Evolutionary conservation across 768 basidiomycete genomes (phyloP).

Genomic region (Suillus subalutaceus): DNA sequence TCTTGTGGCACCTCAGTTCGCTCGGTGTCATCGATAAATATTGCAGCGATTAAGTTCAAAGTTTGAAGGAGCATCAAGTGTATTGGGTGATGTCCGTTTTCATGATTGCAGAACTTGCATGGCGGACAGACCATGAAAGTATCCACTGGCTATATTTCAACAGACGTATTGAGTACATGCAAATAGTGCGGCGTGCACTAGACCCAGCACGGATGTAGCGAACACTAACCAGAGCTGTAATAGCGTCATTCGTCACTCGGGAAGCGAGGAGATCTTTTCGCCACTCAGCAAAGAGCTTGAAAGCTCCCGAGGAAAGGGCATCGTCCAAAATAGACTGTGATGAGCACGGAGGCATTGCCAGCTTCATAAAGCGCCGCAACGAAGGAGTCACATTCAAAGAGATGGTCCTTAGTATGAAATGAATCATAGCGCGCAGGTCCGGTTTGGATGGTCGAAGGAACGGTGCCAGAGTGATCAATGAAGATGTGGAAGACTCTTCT

Average conservation of each 20-base stretch:
- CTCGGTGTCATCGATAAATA: constrained; percentile 41
- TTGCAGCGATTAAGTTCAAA: constrained; percentile 43
- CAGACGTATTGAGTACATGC: constrained; percentile 26
- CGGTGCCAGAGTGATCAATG: constrained; percentile 43
- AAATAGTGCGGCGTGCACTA: constrained; percentile 14
- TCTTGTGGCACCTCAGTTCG: not conserved
- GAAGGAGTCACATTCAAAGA: constrained; percentile 17
- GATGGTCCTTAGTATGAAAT: constrained; percentile 30
- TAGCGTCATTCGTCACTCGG: constrained; percentile 6
- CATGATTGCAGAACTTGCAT: constrained; percentile 30
- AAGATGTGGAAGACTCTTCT: constrained; percentile 51
- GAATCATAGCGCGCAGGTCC: constrained; percentile 24
- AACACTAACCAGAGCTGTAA: constrained; percentile 32
- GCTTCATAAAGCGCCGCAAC: constrained; percentile 27
- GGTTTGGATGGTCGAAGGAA: constrained; percentile 25
- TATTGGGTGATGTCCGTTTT: constrained; percentile 24
- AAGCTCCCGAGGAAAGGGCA: constrained; percentile 16
- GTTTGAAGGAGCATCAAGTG: constrained; percentile 44
- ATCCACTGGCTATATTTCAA: constrained; percentile 50
- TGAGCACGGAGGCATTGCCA: constrained; percentile 14
- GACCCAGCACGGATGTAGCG: constrained; percentile 18
- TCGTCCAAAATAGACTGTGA: constrained; percentile 25
- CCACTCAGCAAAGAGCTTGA: constrained; percentile 17
- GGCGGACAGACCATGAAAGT: constrained; percentile 47
- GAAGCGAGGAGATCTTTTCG: constrained; percentile 17